phyloP scores from a whole-genome alignment of 2,329 filamentous ascomycete species.

The Neofusicoccum ribis region DNA sequence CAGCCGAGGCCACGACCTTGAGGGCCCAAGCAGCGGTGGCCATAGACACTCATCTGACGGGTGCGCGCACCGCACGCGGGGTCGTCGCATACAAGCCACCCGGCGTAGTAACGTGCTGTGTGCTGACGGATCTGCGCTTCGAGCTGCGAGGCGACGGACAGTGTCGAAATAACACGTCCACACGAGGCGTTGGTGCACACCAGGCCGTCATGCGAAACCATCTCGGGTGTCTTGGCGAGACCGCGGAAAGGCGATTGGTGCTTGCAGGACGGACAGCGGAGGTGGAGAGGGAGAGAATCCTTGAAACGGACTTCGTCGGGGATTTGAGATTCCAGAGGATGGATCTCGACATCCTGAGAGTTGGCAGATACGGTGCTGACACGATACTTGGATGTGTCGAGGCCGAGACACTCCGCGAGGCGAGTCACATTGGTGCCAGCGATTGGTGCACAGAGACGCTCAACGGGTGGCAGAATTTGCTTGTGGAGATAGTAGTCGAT shows the following conservation, averaged over 20 bases:
- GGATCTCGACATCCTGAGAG: constrained; percentile 61
- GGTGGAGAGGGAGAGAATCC: constrained; percentile 71
- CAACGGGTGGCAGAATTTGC: constrained; percentile 96
- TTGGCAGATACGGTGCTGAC: constrained; percentile 60
- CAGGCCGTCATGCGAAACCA: constrained; percentile 73
- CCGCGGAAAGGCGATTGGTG: constrained; percentile 73
- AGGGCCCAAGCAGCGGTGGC: constrained; percentile 83
- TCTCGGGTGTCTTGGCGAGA: constrained; percentile 54
- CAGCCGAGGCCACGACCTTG: constrained; percentile 83
- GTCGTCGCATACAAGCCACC: constrained; percentile 89
- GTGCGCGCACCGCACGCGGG: constrained; percentile 82
- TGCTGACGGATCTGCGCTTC: constrained; percentile 79
- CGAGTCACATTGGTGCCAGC: constrained; percentile 86
- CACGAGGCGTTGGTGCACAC: constrained; percentile 68
- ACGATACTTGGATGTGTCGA: constrained; percentile 86
- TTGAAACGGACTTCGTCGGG: constrained; percentile 88
- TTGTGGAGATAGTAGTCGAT: constrained; percentile 99
- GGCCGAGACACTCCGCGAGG: constrained; percentile 87
- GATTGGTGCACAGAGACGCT: constrained; percentile 96
- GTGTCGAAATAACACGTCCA: constrained; percentile 61
- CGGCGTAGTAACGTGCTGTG: constrained; percentile 85
- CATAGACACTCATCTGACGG: constrained; percentile 90
- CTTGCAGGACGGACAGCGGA: constrained; percentile 83
- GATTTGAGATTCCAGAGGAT: constrained; percentile 90
- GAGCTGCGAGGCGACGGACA: constrained; percentile 81